Evolutionary conservation across 2,329 filamentous ascomycete species (phyloP).

Genomic region (Colletotrichum chlorophyti): DNA sequence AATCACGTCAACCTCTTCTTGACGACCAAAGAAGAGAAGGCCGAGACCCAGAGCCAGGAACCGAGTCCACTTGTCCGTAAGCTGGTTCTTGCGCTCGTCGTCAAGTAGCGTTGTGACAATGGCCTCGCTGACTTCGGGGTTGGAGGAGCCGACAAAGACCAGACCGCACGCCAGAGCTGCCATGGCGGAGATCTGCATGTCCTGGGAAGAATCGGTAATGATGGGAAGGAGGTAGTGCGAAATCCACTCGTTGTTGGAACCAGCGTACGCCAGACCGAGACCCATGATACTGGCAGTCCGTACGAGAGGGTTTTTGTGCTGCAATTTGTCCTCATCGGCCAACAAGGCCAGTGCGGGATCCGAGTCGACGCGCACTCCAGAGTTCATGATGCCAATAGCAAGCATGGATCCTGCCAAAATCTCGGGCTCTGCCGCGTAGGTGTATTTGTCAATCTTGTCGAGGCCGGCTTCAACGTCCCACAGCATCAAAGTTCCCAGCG

Average conservation of each 20-base stretch:
- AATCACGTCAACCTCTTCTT: slow-evolving; percentile 98
- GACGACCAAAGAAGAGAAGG: slow-evolving; percentile 92
- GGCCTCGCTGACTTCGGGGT: slow-evolving; percentile 88
- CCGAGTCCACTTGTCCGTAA: slow-evolving; percentile 98
- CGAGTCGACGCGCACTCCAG: slow-evolving; percentile 85
- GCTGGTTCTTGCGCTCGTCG: slow-evolving; percentile 85
- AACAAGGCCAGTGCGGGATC: slow-evolving; percentile 91
- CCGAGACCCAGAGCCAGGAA: slow-evolving; percentile 95
- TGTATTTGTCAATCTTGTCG: slow-evolving; percentile 94
- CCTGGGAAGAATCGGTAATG: slow-evolving; percentile 80
- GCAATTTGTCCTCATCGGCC: slow-evolving; percentile 79
- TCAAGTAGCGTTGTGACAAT: slow-evolving; percentile 94
- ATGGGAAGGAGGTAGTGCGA: slow-evolving; percentile 85
- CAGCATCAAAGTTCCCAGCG: slow-evolving; percentile 86
- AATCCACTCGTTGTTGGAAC: slow-evolving; percentile 90
- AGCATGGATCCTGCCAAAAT: slow-evolving; percentile 92
- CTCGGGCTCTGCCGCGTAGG: slow-evolving; percentile 80
- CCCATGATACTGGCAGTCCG: slow-evolving; percentile 93
- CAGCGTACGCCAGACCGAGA: slow-evolving; percentile 91
- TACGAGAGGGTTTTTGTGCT: slow-evolving; percentile 78
- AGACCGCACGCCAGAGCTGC: slow-evolving; percentile 89
- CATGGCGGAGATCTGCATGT: slow-evolving; percentile 97
- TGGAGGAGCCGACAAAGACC: slow-evolving; percentile 90
- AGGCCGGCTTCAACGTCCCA: slow-evolving; percentile 94
- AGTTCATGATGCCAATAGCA: slow-evolving; percentile 95